Base-by-base conservation (phyloP, 1,139 yeast genomes). In the Kluyveromyces sp. region DNA sequence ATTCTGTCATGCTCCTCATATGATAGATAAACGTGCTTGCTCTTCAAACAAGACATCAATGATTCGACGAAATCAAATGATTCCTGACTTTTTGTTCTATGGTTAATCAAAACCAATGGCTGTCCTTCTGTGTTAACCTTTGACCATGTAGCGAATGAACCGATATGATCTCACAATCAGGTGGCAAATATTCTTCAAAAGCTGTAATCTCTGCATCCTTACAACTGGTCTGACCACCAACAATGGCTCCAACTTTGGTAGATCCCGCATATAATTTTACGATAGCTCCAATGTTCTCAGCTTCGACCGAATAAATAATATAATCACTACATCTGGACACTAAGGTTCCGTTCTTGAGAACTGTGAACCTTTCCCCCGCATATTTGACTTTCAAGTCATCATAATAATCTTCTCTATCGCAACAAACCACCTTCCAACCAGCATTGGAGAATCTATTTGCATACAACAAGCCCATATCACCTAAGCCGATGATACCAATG, bases 151-250 rank as follows among this genome's bases (percentile, higher is more conserved):
- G 70, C 0, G 97, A 90, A 64, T 92, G 98, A 34, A 95, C 75
- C 1, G 95, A 78, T 15, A 92, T 77, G 37, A 92, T 92, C 43
- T 87, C 85, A 3, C 79, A 83, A 64, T 92, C 98, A 1, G 59
- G 51, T 0, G 97, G 97, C 37, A 88, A 64, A 55, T 75, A 68
- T 46, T 71, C 69, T 58, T 89, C 97, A 63, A 92, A 87, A 0
- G 97, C 97, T 25, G 70, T 72, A 39, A 92, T 83, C 62, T 92
- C 98, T 0, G 95, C 95, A 25, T 79, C 83, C 61, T 92, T 92
- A 68, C 97, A 92, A 4, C 96, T 86, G 0, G 98, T 90, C 65
- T 92, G 98, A 4, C 98, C 98, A n/a, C 98, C 98, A 7, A 92
- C 96, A 44, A 89, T 78, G 3, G 96, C 84, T 2, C 95, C 95